Base-by-base conservation (phyloP, 495 filamentous ascomycete species). In the Xylaria cubensis region DNA sequence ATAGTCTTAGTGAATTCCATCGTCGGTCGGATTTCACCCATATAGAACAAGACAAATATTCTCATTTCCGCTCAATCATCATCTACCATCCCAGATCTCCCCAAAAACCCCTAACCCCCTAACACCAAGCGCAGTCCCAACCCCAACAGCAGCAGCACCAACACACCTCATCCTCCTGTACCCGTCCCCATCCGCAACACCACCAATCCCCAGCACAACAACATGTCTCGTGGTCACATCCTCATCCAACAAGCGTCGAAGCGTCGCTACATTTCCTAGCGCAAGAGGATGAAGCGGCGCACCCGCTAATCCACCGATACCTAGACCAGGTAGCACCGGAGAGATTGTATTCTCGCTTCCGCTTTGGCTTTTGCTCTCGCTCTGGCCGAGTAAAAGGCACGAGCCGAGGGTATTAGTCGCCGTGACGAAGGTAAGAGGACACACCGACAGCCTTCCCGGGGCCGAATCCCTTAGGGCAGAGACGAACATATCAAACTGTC, bases 341-440 rank as follows among this genome's bases (percentile, higher is more conserved):
- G 9, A 13, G 73, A 51, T 5, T 3, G 29, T 34, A 84, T 51
- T 42, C 19, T 55, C 53, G 10, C 12, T n/a, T 4, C 0, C 13
- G 42, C 72, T 59, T 59, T 64, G 32, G 53, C 71, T 13, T 59
- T 64, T 32, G 53, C 71, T 13, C 67, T 67, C 21, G 4, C 55
- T 61, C n/a, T n/a, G n/a, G n/a, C n/a, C n/a, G 0, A 92, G 77
- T 9, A 92, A 79, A 3, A 94, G 82, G 66, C 86, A 92, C 9
- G 84, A 87, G 1, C 92, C 92, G 0, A 94, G 87, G 8, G 91
- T 93, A 73, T 94, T 94, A 19, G 88, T 91, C 4, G 91, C 85
- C 6, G 91, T 93, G 71, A 94, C 82, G 79, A 94, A 93, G 36
- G 81, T 83, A 1, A 92, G 77, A 0, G 84, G 83, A 29, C 79